Evolutionary conservation across 2,329 filamentous ascomycete species (phyloP), one percentile per base, ranked within the genome.

Genomic region (Diaporthe humulicola): DNA sequence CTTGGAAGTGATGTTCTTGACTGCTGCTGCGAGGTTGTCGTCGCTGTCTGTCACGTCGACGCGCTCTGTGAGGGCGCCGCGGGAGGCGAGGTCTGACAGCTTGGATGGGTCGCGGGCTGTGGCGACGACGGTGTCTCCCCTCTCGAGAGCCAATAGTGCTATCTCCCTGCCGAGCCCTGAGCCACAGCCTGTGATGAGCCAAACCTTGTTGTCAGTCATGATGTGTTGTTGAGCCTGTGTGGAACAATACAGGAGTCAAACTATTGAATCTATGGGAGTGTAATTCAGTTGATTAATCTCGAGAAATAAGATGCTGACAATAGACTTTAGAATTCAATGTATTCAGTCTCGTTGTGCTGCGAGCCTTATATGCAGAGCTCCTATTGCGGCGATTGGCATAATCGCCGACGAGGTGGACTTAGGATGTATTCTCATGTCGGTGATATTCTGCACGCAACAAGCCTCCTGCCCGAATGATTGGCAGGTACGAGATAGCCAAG

Each of bases 101-200:
- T 89, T 86, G 58, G 87, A 84, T 0, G 83, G 81, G 28, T 87
- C 85, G 48, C 90, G 88, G 19, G 89, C 89, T 2, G 89, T 90
- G 0, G 89, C 89, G 75, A 91, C 90, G 78, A 91, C 89, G n/a
- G 8, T 3, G 10, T 69, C 64, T 25, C 64, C 64, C 25, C 64
- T 38, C 1, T 69, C 64, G n/a, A 69, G 45, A 19, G 64, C 64
- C 14, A 9, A 22, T 8, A 69, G n/a, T 14, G 64, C 48, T 36
- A 69, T 54, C 48, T 69, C 64, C 3, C 33, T 25, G 15, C 64
- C 64, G 48, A 69, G 64, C 2, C 64, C 64, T 40, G 64, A 69
- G 33, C 48, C 10, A 40, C 64, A 69, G 64, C 64, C 64, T 40
- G 64, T 69, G 7, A 69, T 69, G 45, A 69, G 45, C 64, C 64